These are phyloP conservation scores for Boletus tomentosulus DNA, from an alignment of 768 basidiomycete species.

Conservation along the genomic window DNA sequence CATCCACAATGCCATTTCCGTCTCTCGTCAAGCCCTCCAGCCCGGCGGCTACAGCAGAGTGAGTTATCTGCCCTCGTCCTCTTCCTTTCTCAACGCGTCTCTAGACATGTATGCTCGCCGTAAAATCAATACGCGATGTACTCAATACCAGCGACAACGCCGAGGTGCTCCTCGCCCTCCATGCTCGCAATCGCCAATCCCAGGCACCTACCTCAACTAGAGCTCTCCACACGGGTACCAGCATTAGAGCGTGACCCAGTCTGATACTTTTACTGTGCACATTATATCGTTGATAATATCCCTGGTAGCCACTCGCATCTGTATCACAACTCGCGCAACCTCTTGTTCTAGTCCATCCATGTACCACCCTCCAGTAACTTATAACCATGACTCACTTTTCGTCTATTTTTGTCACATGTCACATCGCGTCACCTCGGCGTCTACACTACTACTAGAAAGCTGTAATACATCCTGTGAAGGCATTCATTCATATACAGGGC, in stretches of 20 bases:
- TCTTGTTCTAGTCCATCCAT: conserved; percentile 9
- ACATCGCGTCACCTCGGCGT: not conserved
- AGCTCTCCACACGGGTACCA: conserved; percentile 10
- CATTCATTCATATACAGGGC: too few species aligned
- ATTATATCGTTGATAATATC: conserved; percentile 1
- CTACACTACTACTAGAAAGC: too few species aligned
- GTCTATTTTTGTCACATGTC: not conserved
- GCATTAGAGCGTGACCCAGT: conserved; percentile 24
- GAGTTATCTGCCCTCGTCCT: conserved; percentile 17
- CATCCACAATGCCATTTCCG: conserved; percentile 76
- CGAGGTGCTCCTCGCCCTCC: conserved; percentile 60
- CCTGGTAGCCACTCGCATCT: conserved; percentile 17
- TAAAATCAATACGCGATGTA: conserved; percentile 65
- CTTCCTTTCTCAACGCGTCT: not conserved
- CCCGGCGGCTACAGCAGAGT: conserved; percentile 53
- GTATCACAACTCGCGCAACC: conserved; percentile 23
- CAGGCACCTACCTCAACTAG: conserved; percentile 16
- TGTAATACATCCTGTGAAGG: not conserved
- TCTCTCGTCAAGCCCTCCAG: conserved; percentile 59
- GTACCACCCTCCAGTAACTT: conserved; percentile 23
- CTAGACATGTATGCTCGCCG: conserved; percentile 67
- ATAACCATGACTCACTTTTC: conserved; percentile 4
- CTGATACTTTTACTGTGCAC: not conserved
- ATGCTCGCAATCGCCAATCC: conserved; percentile 32
- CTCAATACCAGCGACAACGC: conserved; percentile 68